Evolutionary conservation across 441 rosid species (phyloP).

Genomic region (Sinapis alba): DNA sequence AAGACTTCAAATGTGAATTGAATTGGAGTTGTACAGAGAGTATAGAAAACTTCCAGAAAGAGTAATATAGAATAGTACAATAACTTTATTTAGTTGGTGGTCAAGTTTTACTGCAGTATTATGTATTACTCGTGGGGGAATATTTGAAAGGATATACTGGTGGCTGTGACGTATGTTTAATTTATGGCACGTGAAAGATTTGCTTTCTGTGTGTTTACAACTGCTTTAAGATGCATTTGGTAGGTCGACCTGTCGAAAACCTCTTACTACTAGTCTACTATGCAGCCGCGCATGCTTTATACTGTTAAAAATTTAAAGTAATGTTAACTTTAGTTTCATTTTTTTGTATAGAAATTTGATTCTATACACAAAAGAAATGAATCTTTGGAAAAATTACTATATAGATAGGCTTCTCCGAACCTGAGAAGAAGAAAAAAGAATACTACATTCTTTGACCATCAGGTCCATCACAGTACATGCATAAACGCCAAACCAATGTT

Average conservation of each 20-base stretch:
- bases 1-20: slow-evolving; percentile 29
- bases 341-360: background rate
- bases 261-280: background rate
- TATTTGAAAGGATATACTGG: slow-evolving; percentile 32
- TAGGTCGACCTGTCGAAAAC: slow-evolving; percentile 29
- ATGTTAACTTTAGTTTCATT: background rate
- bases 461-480: background rate
- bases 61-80: background rate
- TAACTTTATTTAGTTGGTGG: slow-evolving; percentile 8
- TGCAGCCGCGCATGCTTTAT: background rate
- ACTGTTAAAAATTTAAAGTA: background rate
- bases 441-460: background rate
- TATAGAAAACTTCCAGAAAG: background rate
- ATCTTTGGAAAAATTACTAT: background rate
- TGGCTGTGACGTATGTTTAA: slow-evolving; percentile 18
- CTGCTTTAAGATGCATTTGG: slow-evolving; percentile 28
- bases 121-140: background rate
- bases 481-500: slow-evolving; percentile 11
- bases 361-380: background rate
- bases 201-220: slow-evolving; percentile 5
- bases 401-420: background rate
- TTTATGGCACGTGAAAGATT: slow-evolving; percentile 35
- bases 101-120: slow-evolving; percentile 7
- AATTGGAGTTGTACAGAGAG: background rate
- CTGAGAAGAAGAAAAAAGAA: slow-evolving; percentile 32